These are phyloP conservation scores for Mycena venus DNA, from an alignment of 768 basidiomycete genomes.

Conservation along the genomic window DNA sequence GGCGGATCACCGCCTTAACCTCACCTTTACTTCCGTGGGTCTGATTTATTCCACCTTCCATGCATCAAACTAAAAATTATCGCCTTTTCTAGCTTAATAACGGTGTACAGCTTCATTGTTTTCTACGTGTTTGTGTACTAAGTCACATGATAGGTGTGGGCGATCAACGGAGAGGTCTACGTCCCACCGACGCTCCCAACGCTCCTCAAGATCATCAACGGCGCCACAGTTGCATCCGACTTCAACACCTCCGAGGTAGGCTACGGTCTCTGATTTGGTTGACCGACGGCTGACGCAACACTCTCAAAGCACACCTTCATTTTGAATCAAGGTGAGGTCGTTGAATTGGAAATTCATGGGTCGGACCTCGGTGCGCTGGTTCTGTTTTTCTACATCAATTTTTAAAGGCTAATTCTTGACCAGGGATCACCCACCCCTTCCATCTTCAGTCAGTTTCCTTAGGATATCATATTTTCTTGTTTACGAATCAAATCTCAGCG, in stretches of 20 bases:
- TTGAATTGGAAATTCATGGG: slow-evolving; percentile 42
- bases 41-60: not conserved
- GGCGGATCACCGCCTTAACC: slow-evolving; percentile 30
- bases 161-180: slow-evolving; percentile 38
- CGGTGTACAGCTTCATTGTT: not conserved
- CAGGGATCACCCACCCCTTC: slow-evolving; percentile 19
- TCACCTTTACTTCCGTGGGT: not conserved
- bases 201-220: slow-evolving; percentile 40
- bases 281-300: too few relatives aligned
- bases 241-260: slow-evolving; percentile 35
- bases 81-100: not conserved
- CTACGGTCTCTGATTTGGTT: too few relatives aligned
- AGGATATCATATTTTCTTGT: not conserved
- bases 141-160: slow-evolving; percentile 1
- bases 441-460: slow-evolving; percentile 25
- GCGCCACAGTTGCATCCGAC: slow-evolving; percentile 27
- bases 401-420: not conserved
- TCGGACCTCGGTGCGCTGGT: slow-evolving; percentile 34
- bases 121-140: not conserved
- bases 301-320: slow-evolving; percentile 42
- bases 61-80: not conserved
- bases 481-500: slow-evolving; percentile 22
- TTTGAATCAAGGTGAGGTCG: slow-evolving; percentile 31
- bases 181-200: slow-evolving; percentile 37
- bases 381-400: not conserved